A percentile compares a stretch with the other conserved stretches of the same genome.
Conservation (phyloP, 2,329 filamentous ascomycete genomes). For the Eutypa lata region DNA sequence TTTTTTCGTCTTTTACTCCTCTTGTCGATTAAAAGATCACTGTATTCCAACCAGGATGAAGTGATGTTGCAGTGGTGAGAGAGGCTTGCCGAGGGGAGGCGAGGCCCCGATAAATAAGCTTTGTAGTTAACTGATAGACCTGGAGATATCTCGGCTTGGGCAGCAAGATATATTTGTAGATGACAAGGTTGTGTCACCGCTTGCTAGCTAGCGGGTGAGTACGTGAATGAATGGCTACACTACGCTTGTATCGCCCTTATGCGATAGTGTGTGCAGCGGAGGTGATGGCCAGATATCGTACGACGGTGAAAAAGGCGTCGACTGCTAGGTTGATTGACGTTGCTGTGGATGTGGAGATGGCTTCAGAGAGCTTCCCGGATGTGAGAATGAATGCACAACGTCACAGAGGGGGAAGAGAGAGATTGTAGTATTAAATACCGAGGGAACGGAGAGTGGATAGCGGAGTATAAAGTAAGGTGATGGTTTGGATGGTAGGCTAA, state of each 20-base stretch:
- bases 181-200: not conserved
- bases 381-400: no score
- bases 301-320: not conserved
- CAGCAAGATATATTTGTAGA: not conserved
- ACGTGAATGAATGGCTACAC: not conserved
- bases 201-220: not conserved
- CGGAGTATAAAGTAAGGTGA: not conserved
- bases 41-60: no score
- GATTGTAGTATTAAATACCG: not conserved
- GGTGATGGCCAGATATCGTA: not conserved
- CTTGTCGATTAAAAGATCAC: not conserved
- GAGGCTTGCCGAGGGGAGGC: not conserved
- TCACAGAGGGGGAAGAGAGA: no score
- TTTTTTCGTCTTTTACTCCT: constrained; percentile 9
- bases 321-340: no score
- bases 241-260: not conserved
- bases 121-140: not conserved
- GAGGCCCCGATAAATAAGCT: no score
- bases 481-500: not conserved
- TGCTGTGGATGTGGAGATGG: not conserved
- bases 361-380: not conserved
- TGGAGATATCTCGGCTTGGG: not conserved
- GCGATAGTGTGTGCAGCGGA: not conserved
- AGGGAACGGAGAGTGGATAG: not conserved
- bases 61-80: constrained; percentile 6